A percentile compares a stretch with the other conserved stretches of the same genome.
phyloP scores from a whole-genome alignment of 176 grass and related monocot species.

The Cenchrus purpureus region DNA sequence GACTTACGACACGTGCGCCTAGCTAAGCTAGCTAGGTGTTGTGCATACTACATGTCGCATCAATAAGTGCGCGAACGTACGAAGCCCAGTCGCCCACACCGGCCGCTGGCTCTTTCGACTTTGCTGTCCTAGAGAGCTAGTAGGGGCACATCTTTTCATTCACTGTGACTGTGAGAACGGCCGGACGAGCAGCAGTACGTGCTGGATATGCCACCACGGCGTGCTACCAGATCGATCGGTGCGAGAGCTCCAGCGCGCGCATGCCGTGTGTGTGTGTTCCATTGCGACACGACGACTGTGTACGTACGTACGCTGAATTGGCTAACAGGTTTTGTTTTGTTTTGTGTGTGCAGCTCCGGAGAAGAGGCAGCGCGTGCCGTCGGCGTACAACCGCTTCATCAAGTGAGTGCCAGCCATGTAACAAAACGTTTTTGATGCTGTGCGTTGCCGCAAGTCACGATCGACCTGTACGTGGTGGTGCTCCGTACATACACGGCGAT shows the following conservation, averaged over 20 bases:
- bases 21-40: neutral
- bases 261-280: neutral
- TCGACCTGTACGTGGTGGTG: neutral
- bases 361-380: constrained; percentile 98
- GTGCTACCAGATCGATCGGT: no score
- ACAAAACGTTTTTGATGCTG: neutral
- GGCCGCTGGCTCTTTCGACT: neutral
- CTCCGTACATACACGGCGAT: neutral
- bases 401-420: constrained; percentile 61
- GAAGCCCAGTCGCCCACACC: constrained; percentile 37
- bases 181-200: no score
- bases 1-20: neutral
- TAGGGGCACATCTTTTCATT: neutral
- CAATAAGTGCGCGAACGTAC: constrained; percentile 15
- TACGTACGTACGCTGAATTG: no score
- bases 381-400: constrained; percentile 99
- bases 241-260: neutral
- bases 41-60: constrained; percentile 12
- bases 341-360: constrained; percentile 72
- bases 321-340: neutral
- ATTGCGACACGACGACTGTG: neutral
- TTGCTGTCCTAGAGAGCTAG: neutral
- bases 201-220: no score
- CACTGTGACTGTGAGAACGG: constrained; percentile 21
- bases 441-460: neutral